These are phyloP conservation scores for Galerina marginata DNA, from an alignment of 768 basidiomycete species.

Conservation along the genomic window DNA sequence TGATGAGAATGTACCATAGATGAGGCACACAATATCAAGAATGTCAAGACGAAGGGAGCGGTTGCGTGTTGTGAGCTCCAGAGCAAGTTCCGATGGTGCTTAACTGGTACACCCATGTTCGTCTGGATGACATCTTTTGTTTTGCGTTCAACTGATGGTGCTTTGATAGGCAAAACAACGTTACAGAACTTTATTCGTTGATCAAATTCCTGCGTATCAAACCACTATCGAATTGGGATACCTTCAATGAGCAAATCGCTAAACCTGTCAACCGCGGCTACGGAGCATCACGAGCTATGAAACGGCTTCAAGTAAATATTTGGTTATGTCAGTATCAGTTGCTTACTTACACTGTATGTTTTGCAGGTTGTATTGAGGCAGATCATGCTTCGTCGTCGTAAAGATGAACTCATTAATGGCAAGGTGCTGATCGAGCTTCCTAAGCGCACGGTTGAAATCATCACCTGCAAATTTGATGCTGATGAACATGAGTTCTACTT, in stretches of 20 bases:
- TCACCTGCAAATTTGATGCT: slow-evolving; percentile 78
- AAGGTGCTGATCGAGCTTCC: slow-evolving; percentile 86
- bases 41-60: slow-evolving; percentile 76
- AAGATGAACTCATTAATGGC: slow-evolving; percentile 75
- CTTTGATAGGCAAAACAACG: slow-evolving; percentile 76
- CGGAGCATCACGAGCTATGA: slow-evolving; percentile 72
- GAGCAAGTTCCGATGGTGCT: slow-evolving; percentile 84
- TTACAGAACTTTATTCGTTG: slow-evolving; percentile 88
- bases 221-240: slow-evolving; percentile 80
- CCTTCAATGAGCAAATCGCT: slow-evolving; percentile 80
- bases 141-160: slow-evolving; percentile 39
- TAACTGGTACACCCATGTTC: slow-evolving; percentile 84
- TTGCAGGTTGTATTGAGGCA: slow-evolving; percentile 76
- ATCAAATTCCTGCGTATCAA: slow-evolving; percentile 87
- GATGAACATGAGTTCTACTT: slow-evolving; percentile 84
- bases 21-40: slow-evolving; percentile 95
- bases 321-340: not conserved
- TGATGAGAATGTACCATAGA: slow-evolving; percentile 47
- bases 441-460: slow-evolving; percentile 66
- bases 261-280: slow-evolving; percentile 77
- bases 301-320: slow-evolving; percentile 71
- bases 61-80: slow-evolving; percentile 80
- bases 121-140: slow-evolving; percentile 18
- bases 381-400: slow-evolving; percentile 89
- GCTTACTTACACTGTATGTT: not conserved